Evolutionary conservation across 2,329 filamentous ascomycete species (phyloP).

Genomic region (Endothia cerciana): DNA sequence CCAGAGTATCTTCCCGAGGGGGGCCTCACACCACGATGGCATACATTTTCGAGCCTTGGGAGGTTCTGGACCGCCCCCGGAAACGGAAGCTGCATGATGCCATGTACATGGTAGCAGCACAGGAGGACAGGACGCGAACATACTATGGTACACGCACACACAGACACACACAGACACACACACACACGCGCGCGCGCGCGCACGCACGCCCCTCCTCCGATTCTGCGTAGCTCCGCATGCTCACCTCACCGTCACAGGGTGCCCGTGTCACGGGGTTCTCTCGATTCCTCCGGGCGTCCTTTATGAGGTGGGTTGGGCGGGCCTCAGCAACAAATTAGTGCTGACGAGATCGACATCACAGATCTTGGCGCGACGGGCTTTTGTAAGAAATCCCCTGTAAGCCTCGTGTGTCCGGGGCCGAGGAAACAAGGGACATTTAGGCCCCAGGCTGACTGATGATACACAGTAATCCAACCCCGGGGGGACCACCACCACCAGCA

Average conservation of each 20-base stretch:
- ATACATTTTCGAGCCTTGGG: no score
- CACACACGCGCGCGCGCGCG: no score
- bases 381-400: no score
- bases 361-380: not conserved
- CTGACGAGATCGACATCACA: slow-evolving; percentile 8
- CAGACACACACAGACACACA: not conserved
- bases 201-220: no score
- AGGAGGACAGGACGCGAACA: no score
- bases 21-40: no score
- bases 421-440: slow-evolving; percentile 4
- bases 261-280: not conserved
- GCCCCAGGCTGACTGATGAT: slow-evolving; percentile 9
- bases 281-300: not conserved
- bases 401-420: not conserved
- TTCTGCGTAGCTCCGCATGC: not conserved
- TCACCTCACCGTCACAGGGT: not conserved
- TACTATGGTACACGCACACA: not conserved
- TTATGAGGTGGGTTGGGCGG: not conserved
- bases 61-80: no score
- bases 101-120: no score
- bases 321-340: slow-evolving; percentile 1
- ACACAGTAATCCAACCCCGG: no score
- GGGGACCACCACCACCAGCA: no score
- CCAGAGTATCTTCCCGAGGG: not conserved
- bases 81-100: no score